Percentiles rank a stretch among this genome's conserved stretches.
Conservation (phyloP, 257 asterid species). For the Nicotiana tomentosiformis region DNA sequence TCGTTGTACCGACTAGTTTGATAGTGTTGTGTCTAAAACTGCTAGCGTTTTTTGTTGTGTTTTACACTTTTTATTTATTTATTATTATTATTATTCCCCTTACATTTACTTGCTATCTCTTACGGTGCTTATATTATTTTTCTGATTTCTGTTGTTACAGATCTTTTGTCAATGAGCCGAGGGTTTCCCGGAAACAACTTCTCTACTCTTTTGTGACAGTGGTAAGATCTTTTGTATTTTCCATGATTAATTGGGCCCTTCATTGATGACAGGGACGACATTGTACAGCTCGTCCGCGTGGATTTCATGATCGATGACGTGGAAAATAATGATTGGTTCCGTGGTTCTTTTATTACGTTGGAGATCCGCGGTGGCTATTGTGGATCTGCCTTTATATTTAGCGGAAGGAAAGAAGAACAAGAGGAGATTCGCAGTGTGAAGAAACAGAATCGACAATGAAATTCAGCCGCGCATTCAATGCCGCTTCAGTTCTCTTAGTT, state of each 20-base stretch:
- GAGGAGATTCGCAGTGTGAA: not conserved
- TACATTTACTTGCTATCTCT: too few relatives aligned
- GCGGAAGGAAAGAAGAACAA: not conserved
- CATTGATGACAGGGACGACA: not conserved
- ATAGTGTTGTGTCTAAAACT: too few relatives aligned
- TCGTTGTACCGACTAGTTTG: too few relatives aligned
- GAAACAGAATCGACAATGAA: constrained; percentile 28
- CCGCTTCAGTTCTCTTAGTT: constrained; percentile 30
- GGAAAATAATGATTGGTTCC: constrained; percentile 42
- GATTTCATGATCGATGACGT: constrained; percentile 14
- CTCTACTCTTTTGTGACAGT: accelerated
- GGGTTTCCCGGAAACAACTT: too few relatives aligned
- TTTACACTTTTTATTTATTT: too few relatives aligned
- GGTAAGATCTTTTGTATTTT: too few relatives aligned
- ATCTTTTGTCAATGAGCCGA: too few relatives aligned
- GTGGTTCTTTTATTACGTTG: not conserved
- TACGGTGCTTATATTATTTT: too few relatives aligned
- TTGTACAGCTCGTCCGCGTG: not conserved
- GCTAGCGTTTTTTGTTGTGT: too few relatives aligned
- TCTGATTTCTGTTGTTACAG: too few relatives aligned
- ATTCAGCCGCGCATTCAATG: constrained; percentile 18
- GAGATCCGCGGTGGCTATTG: not conserved
- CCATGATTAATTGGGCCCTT: too few relatives aligned
- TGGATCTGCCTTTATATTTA: not conserved
- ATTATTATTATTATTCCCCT: too few relatives aligned